Evolutionary conservation across 163 green algal species (phyloP).

Genomic region (Scenedesmus sp.): DNA sequence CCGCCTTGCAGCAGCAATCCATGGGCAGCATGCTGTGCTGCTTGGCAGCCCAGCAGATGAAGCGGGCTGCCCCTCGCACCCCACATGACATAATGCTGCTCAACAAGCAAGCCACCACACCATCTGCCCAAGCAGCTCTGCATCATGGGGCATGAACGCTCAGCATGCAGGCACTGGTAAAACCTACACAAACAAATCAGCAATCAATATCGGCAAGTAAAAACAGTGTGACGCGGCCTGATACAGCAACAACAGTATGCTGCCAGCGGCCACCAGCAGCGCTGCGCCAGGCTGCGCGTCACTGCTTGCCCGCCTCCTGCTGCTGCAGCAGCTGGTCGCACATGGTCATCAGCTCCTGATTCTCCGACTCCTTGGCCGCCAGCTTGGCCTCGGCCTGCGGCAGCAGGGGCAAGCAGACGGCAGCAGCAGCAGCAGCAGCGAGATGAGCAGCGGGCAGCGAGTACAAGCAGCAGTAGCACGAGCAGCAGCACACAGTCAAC

Average conservation of each 20-base stretch:
- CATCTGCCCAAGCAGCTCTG: too few relatives aligned
- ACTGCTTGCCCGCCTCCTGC: slow-evolving; percentile 20
- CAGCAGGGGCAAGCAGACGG: not conserved
- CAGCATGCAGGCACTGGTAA: too few relatives aligned
- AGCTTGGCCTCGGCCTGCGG: not conserved
- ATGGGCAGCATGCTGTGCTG: too few relatives aligned
- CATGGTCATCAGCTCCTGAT: slow-evolving; percentile 48
- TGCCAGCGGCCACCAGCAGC: not conserved
- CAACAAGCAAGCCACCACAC: too few relatives aligned
- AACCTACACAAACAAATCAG: too few relatives aligned
- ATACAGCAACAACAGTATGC: not conserved
- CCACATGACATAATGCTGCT: too few relatives aligned
- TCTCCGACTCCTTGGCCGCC: slow-evolving; percentile 29
- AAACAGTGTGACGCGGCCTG: too few relatives aligned
- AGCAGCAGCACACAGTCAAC: not conserved
- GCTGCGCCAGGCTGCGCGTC: not conserved
- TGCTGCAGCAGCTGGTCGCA: slow-evolving; percentile 52
- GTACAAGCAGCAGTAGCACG: not conserved
- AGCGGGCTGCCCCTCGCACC: too few relatives aligned
- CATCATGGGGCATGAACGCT: too few relatives aligned
- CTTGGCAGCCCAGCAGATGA: too few relatives aligned
- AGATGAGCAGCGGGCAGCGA: not conserved
- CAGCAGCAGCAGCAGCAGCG: not conserved
- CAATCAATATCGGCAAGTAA: too few relatives aligned
- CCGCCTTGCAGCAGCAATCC: too few relatives aligned